Evolutionary conservation across 2,329 filamentous ascomycete genomes (phyloP).

Genomic region (Colletotrichum sansevieriae): DNA sequence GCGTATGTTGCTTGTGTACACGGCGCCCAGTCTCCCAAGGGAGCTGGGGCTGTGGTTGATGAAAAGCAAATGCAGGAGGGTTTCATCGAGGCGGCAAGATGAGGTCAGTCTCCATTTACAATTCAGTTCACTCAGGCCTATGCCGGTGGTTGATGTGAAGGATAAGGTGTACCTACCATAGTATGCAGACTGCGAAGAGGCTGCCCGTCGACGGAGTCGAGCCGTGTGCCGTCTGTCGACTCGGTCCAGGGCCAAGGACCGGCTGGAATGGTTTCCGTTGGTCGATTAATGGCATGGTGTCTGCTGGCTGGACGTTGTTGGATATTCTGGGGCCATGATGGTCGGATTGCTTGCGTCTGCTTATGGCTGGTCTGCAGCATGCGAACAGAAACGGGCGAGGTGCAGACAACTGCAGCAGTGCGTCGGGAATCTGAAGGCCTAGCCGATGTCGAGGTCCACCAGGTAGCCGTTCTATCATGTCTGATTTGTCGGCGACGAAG

Average conservation of each 20-base stretch:
- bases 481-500: constrained; percentile 23
- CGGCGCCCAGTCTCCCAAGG: not conserved
- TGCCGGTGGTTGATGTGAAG: not conserved
- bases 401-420: constrained; percentile 34
- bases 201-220: constrained; percentile 16
- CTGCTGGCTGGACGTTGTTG: constrained; percentile 2
- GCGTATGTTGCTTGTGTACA: no score
- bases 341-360: constrained; percentile 36
- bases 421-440: constrained; percentile 32
- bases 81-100: constrained; percentile 30
- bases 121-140: not conserved
- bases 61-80: constrained; percentile 1
- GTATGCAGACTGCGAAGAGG: constrained; percentile 15
- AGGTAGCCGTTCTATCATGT: not conserved
- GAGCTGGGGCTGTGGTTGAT: not conserved
- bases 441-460: constrained; percentile 21
- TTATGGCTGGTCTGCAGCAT: constrained; percentile 35
- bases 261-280: constrained; percentile 7
- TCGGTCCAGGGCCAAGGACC: constrained; percentile 1
- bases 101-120: constrained; percentile 30
- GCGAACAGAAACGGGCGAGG: constrained; percentile 22
- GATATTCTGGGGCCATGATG: constrained; percentile 15
- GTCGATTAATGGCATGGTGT: not conserved
- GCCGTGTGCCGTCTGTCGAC: constrained; percentile 4
- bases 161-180: not conserved